Base-by-base conservation (phyloP, 129 eudicot species). In the Lonicera japonica region DNA sequence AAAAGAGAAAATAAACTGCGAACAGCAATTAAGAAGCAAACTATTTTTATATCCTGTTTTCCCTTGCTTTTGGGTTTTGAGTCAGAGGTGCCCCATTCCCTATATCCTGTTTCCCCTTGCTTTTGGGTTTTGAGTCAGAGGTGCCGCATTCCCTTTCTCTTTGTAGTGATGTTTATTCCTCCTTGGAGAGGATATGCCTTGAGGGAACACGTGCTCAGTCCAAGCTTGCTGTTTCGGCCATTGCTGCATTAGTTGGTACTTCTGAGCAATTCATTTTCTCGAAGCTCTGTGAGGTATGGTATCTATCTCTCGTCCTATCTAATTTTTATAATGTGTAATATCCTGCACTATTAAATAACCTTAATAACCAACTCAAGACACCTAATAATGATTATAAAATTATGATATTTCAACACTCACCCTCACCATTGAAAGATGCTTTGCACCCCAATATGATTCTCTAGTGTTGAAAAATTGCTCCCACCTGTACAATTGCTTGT, bases 131-230 rank as follows among this genome's bases (percentile, higher is more conserved):
- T 47, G 11, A 52, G 58, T 61, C 67, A 56, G 40, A 25, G 34
- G 45, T 15, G 46, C 58, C 11, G 17, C 59, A 20, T 46, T 8
- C 38, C 71, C 54, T 71, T 63, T 80, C 56, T 80, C 25, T 74
- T 40, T 70, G 54, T 78, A 94, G 99, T 68, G 89, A 80, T 60
- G 47, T 88, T 57, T 85, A 85, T 73, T 80, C 89, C 20, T 81
- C 74, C 71, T 75, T 94, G 82, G 89, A 94, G 94, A 73, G 69
- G 70, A 70, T 85, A 60, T 94, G 99, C 74, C 54, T 94, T 64
- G 80, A 73, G 54, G 99, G 99, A 63, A 85, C 82, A 58, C 96
- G 95, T 64, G 64, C 72, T 25, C 87, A 85, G 83, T 73, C 95
- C 54, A 94, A 94, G 74, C 83, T 80, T 71, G 95, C 95, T 43